A percentile compares a stretch with the other conserved stretches of the same genome.
These are phyloP conservation scores for Microbotryomycetes sp. DNA, from an alignment of 1,284 basidiomycete genomes.

Conservation along the genomic window DNA sequence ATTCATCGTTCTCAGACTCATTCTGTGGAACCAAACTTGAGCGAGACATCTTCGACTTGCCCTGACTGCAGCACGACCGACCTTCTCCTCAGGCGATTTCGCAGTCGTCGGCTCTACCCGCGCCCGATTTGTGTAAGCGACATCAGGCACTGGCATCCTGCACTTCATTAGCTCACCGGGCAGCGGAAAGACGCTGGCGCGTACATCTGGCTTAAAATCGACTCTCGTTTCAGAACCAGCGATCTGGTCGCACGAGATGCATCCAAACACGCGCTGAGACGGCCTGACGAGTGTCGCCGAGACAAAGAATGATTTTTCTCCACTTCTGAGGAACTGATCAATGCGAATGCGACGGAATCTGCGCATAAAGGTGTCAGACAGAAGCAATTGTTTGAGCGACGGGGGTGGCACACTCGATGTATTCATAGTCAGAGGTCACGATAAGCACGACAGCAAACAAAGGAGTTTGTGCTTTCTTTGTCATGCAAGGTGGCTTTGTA, in stretches of 20 bases:
- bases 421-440: constrained; percentile 21
- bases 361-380: too few relatives aligned
- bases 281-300: neutral
- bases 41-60: neutral
- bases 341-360: constrained; percentile 26
- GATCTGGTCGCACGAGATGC: constrained; percentile 16
- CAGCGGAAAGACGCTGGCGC: neutral
- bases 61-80: neutral
- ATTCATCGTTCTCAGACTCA: too few relatives aligned
- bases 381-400: neutral
- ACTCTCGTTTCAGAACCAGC: constrained; percentile 23
- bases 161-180: too few relatives aligned
- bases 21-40: neutral
- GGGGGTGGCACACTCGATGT: constrained; percentile 11
- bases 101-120: too few relatives aligned
- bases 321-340: constrained; percentile 4
- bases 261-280: neutral
- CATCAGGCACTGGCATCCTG: too few relatives aligned
- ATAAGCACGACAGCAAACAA: constrained; percentile 12
- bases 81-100: too few relatives aligned
- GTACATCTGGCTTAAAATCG: constrained; percentile 8
- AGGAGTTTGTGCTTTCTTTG: constrained; percentile 13
- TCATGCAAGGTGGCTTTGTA: constrained; percentile 12
- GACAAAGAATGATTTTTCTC: neutral
- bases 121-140: too few relatives aligned